phyloP scores from a whole-genome alignment of 2,329 filamentous ascomycete species.

The Lachnellula occidentalis region DNA sequence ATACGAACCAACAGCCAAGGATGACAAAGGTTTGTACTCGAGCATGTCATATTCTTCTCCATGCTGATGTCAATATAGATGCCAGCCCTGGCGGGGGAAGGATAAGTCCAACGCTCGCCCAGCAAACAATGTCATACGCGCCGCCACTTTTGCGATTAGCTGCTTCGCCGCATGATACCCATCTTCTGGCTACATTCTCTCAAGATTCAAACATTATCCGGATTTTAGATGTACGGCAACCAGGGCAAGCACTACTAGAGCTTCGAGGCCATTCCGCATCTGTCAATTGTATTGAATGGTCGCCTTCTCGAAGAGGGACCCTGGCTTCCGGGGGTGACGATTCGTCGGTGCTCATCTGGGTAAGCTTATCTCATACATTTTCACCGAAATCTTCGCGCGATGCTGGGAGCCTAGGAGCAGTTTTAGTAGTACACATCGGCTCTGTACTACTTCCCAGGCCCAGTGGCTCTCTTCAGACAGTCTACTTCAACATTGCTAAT shows the following conservation, averaged over 20 bases:
- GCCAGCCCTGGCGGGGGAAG: conserved; percentile 48
- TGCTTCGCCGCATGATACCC: conserved; percentile 90
- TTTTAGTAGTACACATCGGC: too few species aligned
- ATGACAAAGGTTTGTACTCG: conserved; percentile 55
- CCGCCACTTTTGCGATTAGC: conserved; percentile 75
- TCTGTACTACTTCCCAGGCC: too few species aligned
- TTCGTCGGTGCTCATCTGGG: conserved; percentile 88
- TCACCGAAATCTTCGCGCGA: too few species aligned
- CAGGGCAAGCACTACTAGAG: conserved; percentile 89
- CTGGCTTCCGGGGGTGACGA: conserved; percentile 91
- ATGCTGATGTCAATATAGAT: conserved; percentile 33
- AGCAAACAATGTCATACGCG: conserved; percentile 71
- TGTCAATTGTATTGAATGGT: conserved; percentile 96
- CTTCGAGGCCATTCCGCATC: conserved; percentile 80
- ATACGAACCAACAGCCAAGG: conserved; percentile 92
- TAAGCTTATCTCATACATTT: too few species aligned
- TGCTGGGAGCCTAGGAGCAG: too few species aligned
- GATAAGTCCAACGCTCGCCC: conserved; percentile 68
- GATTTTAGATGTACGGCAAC: conserved; percentile 92
- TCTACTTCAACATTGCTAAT: too few species aligned
- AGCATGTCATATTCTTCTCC: too few species aligned
- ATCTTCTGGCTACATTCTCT: conserved; percentile 95
- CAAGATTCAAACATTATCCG: conserved; percentile 88
- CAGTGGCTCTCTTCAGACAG: too few species aligned
- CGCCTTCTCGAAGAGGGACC: conserved; percentile 76